Conservation (phyloP, 129 eudicot genomes). For the Ambrosia trifida region DNA sequence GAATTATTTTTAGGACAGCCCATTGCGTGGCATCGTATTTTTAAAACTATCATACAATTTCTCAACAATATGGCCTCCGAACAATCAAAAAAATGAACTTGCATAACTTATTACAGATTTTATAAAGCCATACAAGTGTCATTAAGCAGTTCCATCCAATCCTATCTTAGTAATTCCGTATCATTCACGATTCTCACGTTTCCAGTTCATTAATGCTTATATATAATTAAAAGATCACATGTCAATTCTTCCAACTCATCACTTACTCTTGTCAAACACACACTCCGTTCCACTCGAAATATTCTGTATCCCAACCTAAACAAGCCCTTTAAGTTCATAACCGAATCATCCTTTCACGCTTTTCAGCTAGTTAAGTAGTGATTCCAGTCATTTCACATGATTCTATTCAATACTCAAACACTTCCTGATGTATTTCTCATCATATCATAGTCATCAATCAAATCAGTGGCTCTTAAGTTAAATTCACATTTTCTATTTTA, state of each 20-base stretch:
- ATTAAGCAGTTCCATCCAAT: conserved; percentile 1
- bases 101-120: not conserved
- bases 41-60: not conserved
- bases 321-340: too few relatives aligned
- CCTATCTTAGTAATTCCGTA: not conserved
- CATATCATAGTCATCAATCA: not conserved
- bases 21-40: not conserved
- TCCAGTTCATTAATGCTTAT: not conserved
- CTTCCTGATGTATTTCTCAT: not conserved
- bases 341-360: not conserved
- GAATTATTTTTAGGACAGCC: not conserved
- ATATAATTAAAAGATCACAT: too few relatives aligned
- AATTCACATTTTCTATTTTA: not conserved
- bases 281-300: too few relatives aligned
- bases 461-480: not conserved
- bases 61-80: not conserved
- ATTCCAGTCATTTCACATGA: not conserved
- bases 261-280: too few relatives aligned
- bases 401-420: not conserved
- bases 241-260: too few relatives aligned
- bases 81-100: not conserved
- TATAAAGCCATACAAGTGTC: conserved; percentile 6
- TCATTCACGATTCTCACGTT: not conserved
- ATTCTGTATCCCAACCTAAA: too few relatives aligned
- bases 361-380: not conserved